phyloP scores from a whole-genome alignment of 306 rosid species.

The Quercus cerris region DNA sequence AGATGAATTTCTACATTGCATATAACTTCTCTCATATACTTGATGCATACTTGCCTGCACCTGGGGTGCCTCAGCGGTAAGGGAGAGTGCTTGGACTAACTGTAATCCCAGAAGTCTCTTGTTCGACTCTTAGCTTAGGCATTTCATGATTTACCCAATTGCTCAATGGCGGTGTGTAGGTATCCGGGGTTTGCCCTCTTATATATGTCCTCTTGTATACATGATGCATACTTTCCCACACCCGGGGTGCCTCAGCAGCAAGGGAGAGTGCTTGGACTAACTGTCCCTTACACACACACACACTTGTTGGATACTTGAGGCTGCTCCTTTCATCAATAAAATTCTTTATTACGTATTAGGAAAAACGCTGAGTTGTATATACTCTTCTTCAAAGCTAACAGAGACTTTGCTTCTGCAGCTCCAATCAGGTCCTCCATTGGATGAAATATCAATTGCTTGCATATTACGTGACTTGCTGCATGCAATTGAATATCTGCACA shows the following conservation, averaged over 20 bases:
- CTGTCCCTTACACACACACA: too few relatives aligned
- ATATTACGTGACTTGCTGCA: constrained; percentile 94
- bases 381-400: constrained; percentile 19
- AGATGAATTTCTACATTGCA: not conserved
- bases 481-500: constrained; percentile 90
- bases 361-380: not conserved
- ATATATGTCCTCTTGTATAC: too few relatives aligned
- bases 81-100: too few relatives aligned
- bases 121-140: too few relatives aligned
- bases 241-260: too few relatives aligned
- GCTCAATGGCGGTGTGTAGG: too few relatives aligned
- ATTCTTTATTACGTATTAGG: not conserved
- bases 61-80: too few relatives aligned
- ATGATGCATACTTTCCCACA: too few relatives aligned
- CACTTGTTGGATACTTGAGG: not conserved
- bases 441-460: constrained; percentile 91
- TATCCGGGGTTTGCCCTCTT: too few relatives aligned
- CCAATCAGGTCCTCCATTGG: constrained; percentile 90
- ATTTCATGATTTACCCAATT: too few relatives aligned
- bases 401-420: constrained; percentile 56
- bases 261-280: too few relatives aligned
- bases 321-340: not conserved
- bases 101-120: too few relatives aligned
- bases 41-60: not conserved
- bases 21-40: not conserved